A percentile compares a stretch with the other conserved stretches of the same genome.
phyloP scores from a whole-genome alignment of 2,329 filamentous ascomycete genomes.

The Fusarium sulawesiense region DNA sequence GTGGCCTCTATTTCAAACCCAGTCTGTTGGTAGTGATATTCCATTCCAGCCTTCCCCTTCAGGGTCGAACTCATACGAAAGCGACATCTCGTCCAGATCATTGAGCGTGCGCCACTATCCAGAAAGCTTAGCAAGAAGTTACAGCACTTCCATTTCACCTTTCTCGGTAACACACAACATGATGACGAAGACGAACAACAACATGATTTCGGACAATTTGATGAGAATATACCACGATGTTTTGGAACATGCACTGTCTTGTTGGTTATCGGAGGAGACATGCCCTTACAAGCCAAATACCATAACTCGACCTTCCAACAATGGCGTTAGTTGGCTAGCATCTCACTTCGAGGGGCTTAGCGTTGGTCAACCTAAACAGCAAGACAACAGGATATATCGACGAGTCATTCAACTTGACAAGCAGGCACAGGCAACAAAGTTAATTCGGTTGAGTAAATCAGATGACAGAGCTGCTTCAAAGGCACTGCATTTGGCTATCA shows the following conservation, averaged over 20 bases:
- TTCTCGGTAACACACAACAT: slow-evolving; percentile 45
- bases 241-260: slow-evolving; percentile 63
- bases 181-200: slow-evolving; percentile 45
- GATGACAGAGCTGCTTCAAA: slow-evolving; percentile 59
- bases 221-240: slow-evolving; percentile 64
- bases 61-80: slow-evolving; percentile 45
- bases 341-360: slow-evolving; percentile 44
- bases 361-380: slow-evolving; percentile 44
- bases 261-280: slow-evolving; percentile 65
- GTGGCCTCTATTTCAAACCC: slow-evolving; percentile 43
- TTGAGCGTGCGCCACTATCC: slow-evolving; percentile 43
- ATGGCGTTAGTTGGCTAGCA: slow-evolving; percentile 46
- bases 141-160: slow-evolving; percentile 44
- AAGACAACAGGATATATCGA: slow-evolving; percentile 60
- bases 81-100: slow-evolving; percentile 43
- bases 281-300: slow-evolving; percentile 58
- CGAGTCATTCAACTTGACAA: slow-evolving; percentile 62
- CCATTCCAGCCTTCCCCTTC: slow-evolving; percentile 46
- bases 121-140: slow-evolving; percentile 43
- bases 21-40: slow-evolving; percentile 39
- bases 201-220: slow-evolving; percentile 44
- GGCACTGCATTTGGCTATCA: slow-evolving; percentile 61
- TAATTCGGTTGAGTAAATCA: slow-evolving; percentile 53
- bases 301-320: slow-evolving; percentile 36
- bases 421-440: slow-evolving; percentile 53